phyloP scores from a whole-genome alignment of 179 eudicot species.

The Beta macrorhiza region DNA sequence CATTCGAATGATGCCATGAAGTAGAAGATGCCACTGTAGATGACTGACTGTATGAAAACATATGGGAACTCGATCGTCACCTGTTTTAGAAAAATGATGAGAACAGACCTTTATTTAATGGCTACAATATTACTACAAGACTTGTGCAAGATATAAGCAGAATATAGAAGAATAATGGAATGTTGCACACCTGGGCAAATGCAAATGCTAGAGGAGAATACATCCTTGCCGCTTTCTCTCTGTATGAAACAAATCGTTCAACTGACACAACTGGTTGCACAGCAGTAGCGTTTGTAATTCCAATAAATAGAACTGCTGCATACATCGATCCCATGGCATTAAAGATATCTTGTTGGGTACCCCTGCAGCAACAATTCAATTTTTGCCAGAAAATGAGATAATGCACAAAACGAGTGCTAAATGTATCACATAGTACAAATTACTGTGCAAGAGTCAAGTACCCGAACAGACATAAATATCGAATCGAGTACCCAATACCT shows the following conservation, averaged over 20 bases:
- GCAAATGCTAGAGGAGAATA: slow-evolving; percentile 90
- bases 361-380: slow-evolving; percentile 37
- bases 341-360: slow-evolving; percentile 75
- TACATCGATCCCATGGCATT: slow-evolving; percentile 98
- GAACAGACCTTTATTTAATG: background rate
- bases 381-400: background rate
- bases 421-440: background rate
- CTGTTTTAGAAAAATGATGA: slow-evolving; percentile 35
- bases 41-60: slow-evolving; percentile 67
- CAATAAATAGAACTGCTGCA: slow-evolving; percentile 84
- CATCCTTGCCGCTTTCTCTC: slow-evolving; percentile 96
- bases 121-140: no score
- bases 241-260: slow-evolving; percentile 76
- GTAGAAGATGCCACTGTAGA: slow-evolving; percentile 78
- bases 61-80: slow-evolving; percentile 84
- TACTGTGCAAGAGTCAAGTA: no score
- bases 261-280: slow-evolving; percentile 85
- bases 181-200: slow-evolving; percentile 64
- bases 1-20: slow-evolving; percentile 75
- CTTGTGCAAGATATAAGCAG: background rate
- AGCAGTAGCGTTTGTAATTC: slow-evolving; percentile 82
- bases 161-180: background rate
- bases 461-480: no score
- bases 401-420: background rate
- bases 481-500: no score